A percentile compares a stretch with the other conserved stretches of the same genome.
These are phyloP conservation scores for Aspergillus tanneri DNA, from an alignment of 2,329 filamentous ascomycete genomes.

Conservation along the genomic window DNA sequence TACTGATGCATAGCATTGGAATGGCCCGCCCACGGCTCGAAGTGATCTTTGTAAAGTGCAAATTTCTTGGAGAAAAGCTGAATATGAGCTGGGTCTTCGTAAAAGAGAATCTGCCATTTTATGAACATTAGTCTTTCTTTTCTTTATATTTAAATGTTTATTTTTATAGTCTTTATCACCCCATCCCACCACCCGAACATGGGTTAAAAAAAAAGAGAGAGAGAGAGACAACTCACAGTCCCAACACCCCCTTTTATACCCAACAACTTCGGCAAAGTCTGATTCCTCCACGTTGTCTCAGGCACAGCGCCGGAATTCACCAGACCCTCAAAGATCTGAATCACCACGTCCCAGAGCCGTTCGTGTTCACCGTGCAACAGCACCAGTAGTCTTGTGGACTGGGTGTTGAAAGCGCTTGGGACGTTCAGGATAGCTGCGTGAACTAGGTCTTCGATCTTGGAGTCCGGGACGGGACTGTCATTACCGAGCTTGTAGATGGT, in stretches of 20 bases:
- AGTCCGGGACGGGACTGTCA: conserved; percentile 36
- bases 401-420: conserved; percentile 85
- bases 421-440: conserved; percentile 61
- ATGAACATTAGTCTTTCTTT: too few relatives aligned
- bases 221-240: conserved; percentile 55
- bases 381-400: conserved; percentile 75
- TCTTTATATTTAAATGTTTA: too few relatives aligned
- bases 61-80: conserved; percentile 66
- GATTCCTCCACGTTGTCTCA: conserved; percentile 57
- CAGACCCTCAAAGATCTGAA: conserved; percentile 62
- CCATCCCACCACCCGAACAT: neutral
- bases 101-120: conserved; percentile 66
- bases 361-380: conserved; percentile 81
- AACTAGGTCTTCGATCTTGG: conserved; percentile 39
- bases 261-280: conserved; percentile 48
- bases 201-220: conserved; percentile 32
- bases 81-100: conserved; percentile 71
- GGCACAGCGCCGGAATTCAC: conserved; percentile 55
- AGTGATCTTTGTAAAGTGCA: conserved; percentile 73
- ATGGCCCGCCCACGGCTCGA: conserved; percentile 74
- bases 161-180: too few relatives aligned
- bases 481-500: conserved; percentile 39
- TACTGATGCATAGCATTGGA: conserved; percentile 80
- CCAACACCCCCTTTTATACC: conserved; percentile 72
- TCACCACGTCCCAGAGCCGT: conserved; percentile 77